Base-by-base conservation (phyloP, 2,329 filamentous ascomycete species). In the Lasiodiplodia theobromae region DNA sequence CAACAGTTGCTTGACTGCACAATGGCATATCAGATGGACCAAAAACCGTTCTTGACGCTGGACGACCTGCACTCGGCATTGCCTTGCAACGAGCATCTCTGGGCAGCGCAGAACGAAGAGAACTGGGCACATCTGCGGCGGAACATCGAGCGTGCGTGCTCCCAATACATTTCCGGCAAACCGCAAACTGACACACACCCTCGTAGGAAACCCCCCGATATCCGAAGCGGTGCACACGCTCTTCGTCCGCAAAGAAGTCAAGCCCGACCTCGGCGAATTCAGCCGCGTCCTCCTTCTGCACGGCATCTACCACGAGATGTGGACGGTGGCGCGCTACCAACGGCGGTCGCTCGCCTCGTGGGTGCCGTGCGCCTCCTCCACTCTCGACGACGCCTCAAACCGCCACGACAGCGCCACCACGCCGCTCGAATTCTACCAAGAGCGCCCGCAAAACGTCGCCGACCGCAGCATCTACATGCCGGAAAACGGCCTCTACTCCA, bases 241-340 rank as follows among this genome's bases (percentile, higher is more conserved):
- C 2, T 86, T 86, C 71, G 79, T 85, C 25, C 83, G 85, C 70
- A 86, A 86, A 71, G 77, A 74, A 44, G 73, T 86, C 7, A 76
- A 82, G 11, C 72, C 77, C 0, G 78, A 77, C 18, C 80, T 82
- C 40, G 83, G 84, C 21, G 84, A 86, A 52, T 84, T 86, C 68
- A 82, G 82, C 40, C 80, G 84, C 12, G 78, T 83, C 28, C 74
- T 87, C 10, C 77, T 85, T 21, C 80, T 86, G 28, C 84, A 86
- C 71, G 84, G 83, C 5, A 77, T 87, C 10, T 86, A 84, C 67
- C 81, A 81, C 31, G 78, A 83, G 49, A 82, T 82, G 62, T 85
- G 83, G 81, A 82, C 86, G 67, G 81, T 86, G 1, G 79, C 81
- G 14, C 76, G 78, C 18, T 83, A 84, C 63, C 81, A 82, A 60